Base-by-base conservation (phyloP, 2,329 filamentous ascomycete species). In the Dothideomycetes sp. region DNA sequence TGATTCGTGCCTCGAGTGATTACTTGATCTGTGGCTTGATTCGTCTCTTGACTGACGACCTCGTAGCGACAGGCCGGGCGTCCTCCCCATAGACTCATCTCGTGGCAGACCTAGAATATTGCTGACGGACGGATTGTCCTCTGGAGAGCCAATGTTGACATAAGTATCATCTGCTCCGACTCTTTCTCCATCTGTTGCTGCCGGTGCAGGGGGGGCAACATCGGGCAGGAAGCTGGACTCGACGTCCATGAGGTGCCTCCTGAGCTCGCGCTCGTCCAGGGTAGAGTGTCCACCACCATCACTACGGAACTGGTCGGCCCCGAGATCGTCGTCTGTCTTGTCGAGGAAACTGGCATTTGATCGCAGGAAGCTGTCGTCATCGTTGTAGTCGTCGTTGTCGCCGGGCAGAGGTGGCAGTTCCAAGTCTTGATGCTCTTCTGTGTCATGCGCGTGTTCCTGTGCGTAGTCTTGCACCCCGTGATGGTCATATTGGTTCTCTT, bases 191-290 rank as follows among this genome's bases (percentile, higher is more conserved):
- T 56, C 47, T 3, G 69, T 69, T 2, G 65, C 61, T 29, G 37
- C 49, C 11, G 55, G 49, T 3, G 69, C 69, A 2, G 65, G 61
- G 34, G 42, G 33, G 14, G 40, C 11, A 14, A 34, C 19, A 14
- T 77, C 73, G 0, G 74, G 75, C 33, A 79, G 45, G 48, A 79
- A 79, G 50, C 74, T 79, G 3, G 75, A 79, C 52, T 79, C 75
- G 40, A 78, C 66, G 47, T 79, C 75, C 64, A 74, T 68, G 46
- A 79, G 54, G 46, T 71, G 71, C 42, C 68, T 64, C 47, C 69
- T 68, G 70, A 79, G 77, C 49, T 76, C 73, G 38, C 61, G 62
- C 54, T 79, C 74, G 48, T 75, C 66, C 22, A 27, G 12, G 7
- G 22, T 27, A 7, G 7, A 7, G 7, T 27, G 22, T 27, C 22